Evolutionary conservation across 495 filamentous ascomycete genomes (phyloP), one percentile per base, ranked within the genome.

Genomic region (Aspergillus indologenus): DNA sequence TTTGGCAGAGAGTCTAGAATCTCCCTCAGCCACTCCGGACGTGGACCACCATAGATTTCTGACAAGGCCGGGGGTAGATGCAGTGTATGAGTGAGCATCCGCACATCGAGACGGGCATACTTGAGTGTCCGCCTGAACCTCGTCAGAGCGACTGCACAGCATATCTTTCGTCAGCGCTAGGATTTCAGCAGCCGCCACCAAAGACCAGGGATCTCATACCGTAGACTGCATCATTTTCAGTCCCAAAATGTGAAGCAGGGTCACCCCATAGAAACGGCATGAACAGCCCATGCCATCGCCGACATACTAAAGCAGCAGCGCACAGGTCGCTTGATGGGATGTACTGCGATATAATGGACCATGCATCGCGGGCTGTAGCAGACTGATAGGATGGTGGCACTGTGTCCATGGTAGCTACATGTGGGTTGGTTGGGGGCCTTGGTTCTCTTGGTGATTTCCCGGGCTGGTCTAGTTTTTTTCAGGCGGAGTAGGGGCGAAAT

Each of bases 51-150:
- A 69, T 86, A 88, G 45, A 87, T 80, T 65, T 88, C 85, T 7
- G 83, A 83, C 22, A 86, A 73, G 18, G 85, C 85, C 15, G 85
- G 85, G 14, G 85, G 85, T n/a, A 88, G 74, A 69, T 87, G 83
- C 34, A 88, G 76, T 0, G 85, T 88, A 63, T 87, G 85, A 15
- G 83, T 86, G 29, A 85, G 67, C 45, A 77, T 72, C 23, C 84
- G 71, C 19, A 87, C 81, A 54, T 77, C 73, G 47, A 72, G 66
- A 21, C 85, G 74, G 7, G 83, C 79, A 71, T 77, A 77, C 57
- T 70, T 79, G 21, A 88, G 71, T 9, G 81, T 83, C 53, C 84
- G 79, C 65, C 81, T 80, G 70, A 88, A 87, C 57, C 80, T 75
- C 14, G 84, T 86, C 48, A 88, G 68, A 12, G 84, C 85, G 34